Conservation (phyloP, 805 yeast species). For the Groenewaldozyma salmanticensis region DNA sequence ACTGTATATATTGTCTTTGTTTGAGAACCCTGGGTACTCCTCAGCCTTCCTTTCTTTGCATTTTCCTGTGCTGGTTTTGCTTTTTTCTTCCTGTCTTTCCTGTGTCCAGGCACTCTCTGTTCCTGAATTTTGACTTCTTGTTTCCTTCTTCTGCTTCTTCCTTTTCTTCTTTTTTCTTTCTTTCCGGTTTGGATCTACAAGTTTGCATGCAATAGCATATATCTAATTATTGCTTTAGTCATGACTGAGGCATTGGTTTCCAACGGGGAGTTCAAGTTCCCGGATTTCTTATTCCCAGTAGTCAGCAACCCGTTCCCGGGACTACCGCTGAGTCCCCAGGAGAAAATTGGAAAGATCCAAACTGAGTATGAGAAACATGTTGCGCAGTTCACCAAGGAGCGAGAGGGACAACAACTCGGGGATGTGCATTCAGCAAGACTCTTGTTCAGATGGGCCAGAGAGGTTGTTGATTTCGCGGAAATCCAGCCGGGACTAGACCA, state of each 20-base stretch:
- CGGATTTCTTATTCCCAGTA: constrained; percentile 25
- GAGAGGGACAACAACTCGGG: not conserved
- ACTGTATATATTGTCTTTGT: too few relatives aligned
- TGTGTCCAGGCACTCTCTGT: too few relatives aligned
- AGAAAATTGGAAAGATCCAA: constrained; percentile 13
- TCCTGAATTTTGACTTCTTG: too few relatives aligned
- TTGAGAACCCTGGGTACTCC: too few relatives aligned
- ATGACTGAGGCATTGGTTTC: not conserved
- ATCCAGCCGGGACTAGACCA: constrained; percentile 20
- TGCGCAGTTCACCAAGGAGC: not conserved
- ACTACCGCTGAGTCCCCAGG: constrained; percentile 16
- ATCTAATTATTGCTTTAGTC: too few relatives aligned
- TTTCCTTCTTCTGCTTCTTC: too few relatives aligned
- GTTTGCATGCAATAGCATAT: too few relatives aligned
- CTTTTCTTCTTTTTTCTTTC: too few relatives aligned
- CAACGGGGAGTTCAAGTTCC: constrained; percentile 19
- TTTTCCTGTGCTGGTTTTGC: too few relatives aligned
- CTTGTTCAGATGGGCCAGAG: constrained; percentile 26
- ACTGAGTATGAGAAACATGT: constrained; percentile 9
- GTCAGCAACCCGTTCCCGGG: constrained; percentile 19
- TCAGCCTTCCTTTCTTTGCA: too few relatives aligned
- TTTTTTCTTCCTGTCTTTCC: too few relatives aligned
- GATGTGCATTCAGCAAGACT: not conserved
- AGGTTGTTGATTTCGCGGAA: constrained; percentile 22
- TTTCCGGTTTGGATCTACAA: too few relatives aligned